Percentiles rank a stretch among this genome's conserved stretches.
phyloP scores from a whole-genome alignment of 2,329 filamentous ascomycete genomes.

The Pseudocercospora vitis region DNA sequence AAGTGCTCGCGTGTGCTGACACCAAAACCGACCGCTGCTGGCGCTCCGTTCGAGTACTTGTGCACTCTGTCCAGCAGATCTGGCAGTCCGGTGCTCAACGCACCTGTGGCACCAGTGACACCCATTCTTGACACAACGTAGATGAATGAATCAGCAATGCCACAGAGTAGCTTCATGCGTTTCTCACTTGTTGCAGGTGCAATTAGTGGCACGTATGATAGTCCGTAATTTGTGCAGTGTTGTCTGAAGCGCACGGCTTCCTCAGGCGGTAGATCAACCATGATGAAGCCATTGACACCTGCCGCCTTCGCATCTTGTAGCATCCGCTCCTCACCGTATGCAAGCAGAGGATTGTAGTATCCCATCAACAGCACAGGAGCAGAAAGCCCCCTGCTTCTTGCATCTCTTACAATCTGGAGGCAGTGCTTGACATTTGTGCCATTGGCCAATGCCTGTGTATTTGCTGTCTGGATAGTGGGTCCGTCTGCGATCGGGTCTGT shows the following conservation, averaged over 20 bases:
- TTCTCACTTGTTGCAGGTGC: constrained; percentile 88
- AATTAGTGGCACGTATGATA: constrained; percentile 96
- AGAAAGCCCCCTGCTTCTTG: constrained; percentile 72
- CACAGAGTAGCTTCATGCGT: constrained; percentile 93
- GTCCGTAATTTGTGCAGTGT: constrained; percentile 74
- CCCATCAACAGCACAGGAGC: constrained; percentile 93
- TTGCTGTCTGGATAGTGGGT: constrained; percentile 92
- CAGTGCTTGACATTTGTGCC: constrained; percentile 79
- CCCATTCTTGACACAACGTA: constrained; percentile 98
- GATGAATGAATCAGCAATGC: constrained; percentile 97
- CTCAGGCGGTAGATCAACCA: constrained; percentile 93
- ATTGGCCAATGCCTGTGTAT: constrained; percentile 84
- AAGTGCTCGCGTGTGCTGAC: constrained; percentile 96
- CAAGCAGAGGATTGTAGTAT: constrained; percentile 95
- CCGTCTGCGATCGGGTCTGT: constrained; percentile 98
- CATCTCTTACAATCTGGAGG: constrained; percentile 79
- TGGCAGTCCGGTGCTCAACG: constrained; percentile 77
- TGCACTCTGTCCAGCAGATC: constrained; percentile 82
- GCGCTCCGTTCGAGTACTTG: constrained; percentile 85
- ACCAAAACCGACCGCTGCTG: constrained; percentile 91
- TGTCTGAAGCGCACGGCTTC: constrained; percentile 91
- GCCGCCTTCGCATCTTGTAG: constrained; percentile 79
- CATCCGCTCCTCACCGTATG: constrained; percentile 89
- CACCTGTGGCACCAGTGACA: constrained; percentile 86
- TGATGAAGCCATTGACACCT: constrained; percentile 93